Base-by-base conservation (phyloP, 78 protist genomes). In the Dictyostelium citrinum region DNA sequence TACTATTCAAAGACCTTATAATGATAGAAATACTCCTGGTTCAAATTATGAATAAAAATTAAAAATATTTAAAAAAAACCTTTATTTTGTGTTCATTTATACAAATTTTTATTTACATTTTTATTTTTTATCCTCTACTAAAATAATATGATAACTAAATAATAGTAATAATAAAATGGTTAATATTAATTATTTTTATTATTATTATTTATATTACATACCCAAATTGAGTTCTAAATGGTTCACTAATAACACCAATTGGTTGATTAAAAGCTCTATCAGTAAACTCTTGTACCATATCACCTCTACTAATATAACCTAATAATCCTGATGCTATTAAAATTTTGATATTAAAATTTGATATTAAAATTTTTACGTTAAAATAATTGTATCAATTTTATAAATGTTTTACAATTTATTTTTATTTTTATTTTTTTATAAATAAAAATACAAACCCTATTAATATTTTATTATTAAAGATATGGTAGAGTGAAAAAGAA, bases 201-300 rank as follows among this genome's bases (percentile, higher is more conserved):
- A 43, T 43, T 43, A 43, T 43, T 20, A 60, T 81, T 68, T 22
- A n/a, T n/a, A n/a, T 39, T 5, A 33, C 90, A 60, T 84, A 84
- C 90, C 90, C 90, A 74, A 83, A 83, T 61, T 83, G 80, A 51
- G 90, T 83, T 61, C 35, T 83, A 45, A 83, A 61, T 74, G 90
- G 90, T 68, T 70, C 91, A 14, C 51, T 33, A 24, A 78, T 67
- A n/a, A 85, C 91, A 20, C 83, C 83, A 64, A 85, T 51, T 41
- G 91, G 91, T 64, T 71, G 78, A 41, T 22, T 61, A 60, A 85
- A 85, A 2, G 91, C 91, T 85, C 49, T 85, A 14, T 85, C 91
- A 22, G 83, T 41, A 17, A 85, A 85, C 22, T 79, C 78, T 14
- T 60, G 81, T 29, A 71, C 81, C 78, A 85, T 67, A 41, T 55